Conservation (phyloP, 2,329 filamentous ascomycete genomes). For the Parastagonospora nodorum region DNA sequence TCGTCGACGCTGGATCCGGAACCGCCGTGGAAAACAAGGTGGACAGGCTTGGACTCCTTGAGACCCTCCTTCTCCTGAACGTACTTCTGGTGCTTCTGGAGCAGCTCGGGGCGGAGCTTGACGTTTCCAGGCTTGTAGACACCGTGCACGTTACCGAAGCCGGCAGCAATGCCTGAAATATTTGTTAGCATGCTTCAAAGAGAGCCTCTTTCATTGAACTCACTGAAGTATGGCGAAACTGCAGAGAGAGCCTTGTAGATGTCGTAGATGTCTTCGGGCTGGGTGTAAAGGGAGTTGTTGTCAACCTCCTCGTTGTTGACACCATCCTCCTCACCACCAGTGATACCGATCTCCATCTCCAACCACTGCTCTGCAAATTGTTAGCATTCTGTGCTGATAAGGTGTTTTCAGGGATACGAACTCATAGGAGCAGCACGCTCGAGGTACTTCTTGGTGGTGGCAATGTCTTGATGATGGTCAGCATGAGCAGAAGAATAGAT, state of each 20-base stretch:
- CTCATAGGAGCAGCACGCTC: conserved; percentile 92
- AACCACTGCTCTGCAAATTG: conserved; percentile 64
- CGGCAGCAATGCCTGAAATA: conserved; percentile 58
- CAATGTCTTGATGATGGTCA: conserved; percentile 61
- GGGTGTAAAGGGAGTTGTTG: conserved; percentile 96
- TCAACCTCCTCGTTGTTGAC: conserved; percentile 98
- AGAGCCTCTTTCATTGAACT: no score
- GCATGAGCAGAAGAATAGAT: conserved; percentile 49
- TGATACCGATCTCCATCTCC: conserved; percentile 89
- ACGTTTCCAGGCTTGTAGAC: conserved; percentile 92
- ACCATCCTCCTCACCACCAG: conserved; percentile 95
- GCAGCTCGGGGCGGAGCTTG: conserved; percentile 92
- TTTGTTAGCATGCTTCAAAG: no score
- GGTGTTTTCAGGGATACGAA: conserved; percentile 55
- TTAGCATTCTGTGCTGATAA: not conserved
- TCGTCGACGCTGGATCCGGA: conserved; percentile 90
- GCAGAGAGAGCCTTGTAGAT: conserved; percentile 69
- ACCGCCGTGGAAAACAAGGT: conserved; percentile 99
- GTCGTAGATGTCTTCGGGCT: conserved; percentile 52
- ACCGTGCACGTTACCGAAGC: conserved; percentile 98
- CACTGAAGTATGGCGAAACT: conserved; percentile 90
- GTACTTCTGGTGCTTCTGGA: conserved; percentile 93
- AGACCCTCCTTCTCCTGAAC: conserved; percentile 79
- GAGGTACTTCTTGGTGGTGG: conserved; percentile 76
- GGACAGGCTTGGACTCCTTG: conserved; percentile 87